Evolutionary conservation across 148 eudicot species (phyloP).

Genomic region (Fagopyrum esculentum): DNA sequence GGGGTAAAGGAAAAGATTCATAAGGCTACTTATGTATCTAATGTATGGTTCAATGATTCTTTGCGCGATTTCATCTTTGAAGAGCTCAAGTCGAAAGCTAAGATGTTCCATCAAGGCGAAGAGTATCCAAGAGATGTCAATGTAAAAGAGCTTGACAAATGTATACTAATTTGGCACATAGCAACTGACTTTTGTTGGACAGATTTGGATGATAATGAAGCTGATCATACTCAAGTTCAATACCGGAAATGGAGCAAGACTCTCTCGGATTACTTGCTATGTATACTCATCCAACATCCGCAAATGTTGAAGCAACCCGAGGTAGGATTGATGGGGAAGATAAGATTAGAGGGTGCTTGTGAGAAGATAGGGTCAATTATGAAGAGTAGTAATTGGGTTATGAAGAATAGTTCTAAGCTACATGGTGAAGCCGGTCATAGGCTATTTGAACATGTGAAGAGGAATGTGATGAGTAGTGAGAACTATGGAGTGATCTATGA

Average conservation of each 20-base stretch:
- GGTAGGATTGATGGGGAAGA: neutral
- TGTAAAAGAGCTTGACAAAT: neutral
- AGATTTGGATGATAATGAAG: neutral
- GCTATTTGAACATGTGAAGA: neutral
- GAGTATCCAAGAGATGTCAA: neutral
- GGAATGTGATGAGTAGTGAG: neutral
- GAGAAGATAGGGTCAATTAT: neutral
- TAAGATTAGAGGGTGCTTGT: neutral
- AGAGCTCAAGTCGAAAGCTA: neutral
- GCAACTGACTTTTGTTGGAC: neutral
- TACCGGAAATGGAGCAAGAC: neutral
- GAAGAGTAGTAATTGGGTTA: neutral
- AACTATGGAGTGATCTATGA: neutral
- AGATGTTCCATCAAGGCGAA: neutral
- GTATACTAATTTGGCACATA: neutral
- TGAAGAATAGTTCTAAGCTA: neutral
- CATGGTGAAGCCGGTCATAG: neutral
- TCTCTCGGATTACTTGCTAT: neutral
- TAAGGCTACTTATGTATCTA: neutral
- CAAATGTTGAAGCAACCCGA: neutral
- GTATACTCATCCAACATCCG: neutral
- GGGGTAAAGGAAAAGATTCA: neutral
- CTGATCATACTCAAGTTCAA: neutral
- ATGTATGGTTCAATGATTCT: neutral
- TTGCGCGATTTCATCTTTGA: constrained; percentile 3